Percentiles rank a stretch among this genome's conserved stretches.
Evolutionary conservation across 2,329 filamentous ascomycete genomes (phyloP).

Genomic region (Fusarium albidum): DNA sequence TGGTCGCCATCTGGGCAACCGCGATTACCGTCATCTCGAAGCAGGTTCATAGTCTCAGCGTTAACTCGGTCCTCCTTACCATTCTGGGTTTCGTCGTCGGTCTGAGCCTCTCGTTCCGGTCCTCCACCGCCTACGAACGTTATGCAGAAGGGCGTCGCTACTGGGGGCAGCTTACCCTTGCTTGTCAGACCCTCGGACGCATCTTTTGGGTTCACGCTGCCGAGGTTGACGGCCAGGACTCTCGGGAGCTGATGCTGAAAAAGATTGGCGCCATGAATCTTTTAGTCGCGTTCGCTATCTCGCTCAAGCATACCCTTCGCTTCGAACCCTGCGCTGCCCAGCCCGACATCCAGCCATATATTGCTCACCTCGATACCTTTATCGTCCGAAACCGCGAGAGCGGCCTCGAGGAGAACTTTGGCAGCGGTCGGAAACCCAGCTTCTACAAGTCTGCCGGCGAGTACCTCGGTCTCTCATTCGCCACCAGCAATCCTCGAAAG

Average conservation of each 20-base stretch:
- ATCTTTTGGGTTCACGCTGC: conserved; percentile 84
- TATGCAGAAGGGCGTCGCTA: conserved; percentile 70
- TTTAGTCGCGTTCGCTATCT: conserved; percentile 76
- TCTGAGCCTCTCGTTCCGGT: conserved; percentile 78
- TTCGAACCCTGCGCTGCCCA: conserved; percentile 85
- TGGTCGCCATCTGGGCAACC: conserved; percentile 72
- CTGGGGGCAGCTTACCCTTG: conserved; percentile 68
- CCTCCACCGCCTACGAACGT: conserved; percentile 79
- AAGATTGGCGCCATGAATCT: conserved; percentile 81
- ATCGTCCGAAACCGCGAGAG: conserved; percentile 58
- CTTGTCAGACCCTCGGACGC: conserved; percentile 73
- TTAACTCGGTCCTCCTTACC: conserved; percentile 66
- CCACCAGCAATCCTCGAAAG: conserved; percentile 80
- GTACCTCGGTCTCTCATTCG: conserved; percentile 79
- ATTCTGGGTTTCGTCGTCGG: conserved; percentile 84
- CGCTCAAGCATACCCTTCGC: conserved; percentile 82
- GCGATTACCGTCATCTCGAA: conserved; percentile 66
- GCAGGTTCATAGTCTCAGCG: conserved; percentile 50
- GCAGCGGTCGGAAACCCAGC: conserved; percentile 52
- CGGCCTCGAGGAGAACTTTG: conserved; percentile 45
- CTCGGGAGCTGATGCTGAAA: conserved; percentile 73
- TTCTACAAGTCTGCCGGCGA: conserved; percentile 72
- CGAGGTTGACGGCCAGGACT: conserved; percentile 56
- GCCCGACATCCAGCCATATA: conserved; percentile 73
- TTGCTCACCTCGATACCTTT: conserved; percentile 78